These are phyloP conservation scores for Paramecium bursaria DNA, from an alignment of 73 alveolate genomes.

Conservation along the genomic window DNA sequence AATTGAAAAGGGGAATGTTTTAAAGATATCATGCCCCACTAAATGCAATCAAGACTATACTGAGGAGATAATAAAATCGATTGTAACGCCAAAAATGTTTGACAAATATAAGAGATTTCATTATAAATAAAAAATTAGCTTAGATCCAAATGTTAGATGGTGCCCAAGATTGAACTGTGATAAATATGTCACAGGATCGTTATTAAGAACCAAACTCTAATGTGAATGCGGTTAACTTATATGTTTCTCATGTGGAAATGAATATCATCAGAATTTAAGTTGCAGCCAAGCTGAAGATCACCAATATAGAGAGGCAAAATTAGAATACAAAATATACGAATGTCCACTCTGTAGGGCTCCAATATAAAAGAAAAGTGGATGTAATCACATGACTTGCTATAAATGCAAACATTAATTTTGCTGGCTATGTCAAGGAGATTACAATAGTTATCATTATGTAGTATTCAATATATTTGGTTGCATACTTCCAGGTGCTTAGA, in stretches of 20 bases:
- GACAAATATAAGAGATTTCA: not conserved
- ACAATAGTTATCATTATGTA: not conserved
- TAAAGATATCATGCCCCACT: not conserved
- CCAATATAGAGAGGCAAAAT: not conserved
- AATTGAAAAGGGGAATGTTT: not conserved
- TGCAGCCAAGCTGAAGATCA: constrained; percentile 15
- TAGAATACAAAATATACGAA: not conserved
- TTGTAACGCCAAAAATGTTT: not conserved
- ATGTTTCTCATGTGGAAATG: not conserved
- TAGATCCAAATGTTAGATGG: not conserved
- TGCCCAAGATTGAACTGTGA: not conserved
- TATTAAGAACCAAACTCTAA: not conserved
- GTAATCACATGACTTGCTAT: constrained; percentile 59
- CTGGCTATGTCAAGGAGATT: constrained; percentile 36
- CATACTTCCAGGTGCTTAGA: constrained; percentile 24
- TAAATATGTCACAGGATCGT: not conserved
- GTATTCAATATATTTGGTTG: constrained; percentile 47
- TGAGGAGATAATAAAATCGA: not conserved
- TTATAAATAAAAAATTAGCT: too few species aligned
- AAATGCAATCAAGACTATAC: not conserved
- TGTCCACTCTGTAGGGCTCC: constrained; percentile 30
- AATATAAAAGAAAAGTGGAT: constrained; percentile 33
- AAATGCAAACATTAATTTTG: constrained; percentile 28
- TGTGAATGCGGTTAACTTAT: not conserved
- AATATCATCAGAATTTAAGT: not conserved